Conservation (phyloP, 768 basidiomycete species). For the Suillus luteus region DNA sequence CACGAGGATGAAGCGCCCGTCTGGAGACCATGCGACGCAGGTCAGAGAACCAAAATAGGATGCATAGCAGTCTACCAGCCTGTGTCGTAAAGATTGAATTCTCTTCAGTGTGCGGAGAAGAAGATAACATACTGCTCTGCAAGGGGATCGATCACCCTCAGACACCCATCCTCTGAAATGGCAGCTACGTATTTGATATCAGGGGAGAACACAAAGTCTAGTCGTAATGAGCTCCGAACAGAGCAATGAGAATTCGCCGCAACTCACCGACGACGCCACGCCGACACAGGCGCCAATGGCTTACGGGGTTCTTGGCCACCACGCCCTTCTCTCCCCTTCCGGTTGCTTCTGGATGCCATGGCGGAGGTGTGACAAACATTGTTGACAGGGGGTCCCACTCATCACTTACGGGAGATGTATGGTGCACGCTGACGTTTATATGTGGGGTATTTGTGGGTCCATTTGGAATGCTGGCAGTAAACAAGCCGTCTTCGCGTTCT, state of each 20-base stretch:
- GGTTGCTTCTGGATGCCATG: slow-evolving; percentile 73
- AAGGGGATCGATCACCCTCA: slow-evolving; percentile 86
- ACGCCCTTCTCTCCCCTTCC: slow-evolving; percentile 66
- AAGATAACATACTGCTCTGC: slow-evolving; percentile 70
- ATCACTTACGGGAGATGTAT: slow-evolving; percentile 32
- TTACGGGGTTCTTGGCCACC: slow-evolving; percentile 77
- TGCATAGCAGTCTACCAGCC: slow-evolving; percentile 90
- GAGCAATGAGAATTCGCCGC: neutral
- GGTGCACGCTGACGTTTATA: slow-evolving; percentile 30
- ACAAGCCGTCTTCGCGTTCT: slow-evolving; percentile 84
- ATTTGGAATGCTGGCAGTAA: slow-evolving; percentile 61
- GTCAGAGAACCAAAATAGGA: slow-evolving; percentile 94
- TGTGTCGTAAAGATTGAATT: slow-evolving; percentile 28
- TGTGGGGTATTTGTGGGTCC: slow-evolving; percentile 31
- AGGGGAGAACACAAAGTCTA: slow-evolving; percentile 92
- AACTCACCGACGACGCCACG: slow-evolving; percentile 63
- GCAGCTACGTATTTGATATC: slow-evolving; percentile 90
- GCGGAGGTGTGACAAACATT: slow-evolving; percentile 60
- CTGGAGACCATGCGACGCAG: slow-evolving; percentile 93
- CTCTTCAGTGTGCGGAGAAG: slow-evolving; percentile 10
- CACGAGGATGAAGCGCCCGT: slow-evolving; percentile 90
- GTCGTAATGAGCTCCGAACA: slow-evolving; percentile 10
- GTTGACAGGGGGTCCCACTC: slow-evolving; percentile 80
- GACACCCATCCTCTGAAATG: slow-evolving; percentile 89
- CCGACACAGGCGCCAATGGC: slow-evolving; percentile 45